Base-by-base conservation (phyloP, 768 basidiomycete species). In the Sporobolomyces pararoseus region DNA sequence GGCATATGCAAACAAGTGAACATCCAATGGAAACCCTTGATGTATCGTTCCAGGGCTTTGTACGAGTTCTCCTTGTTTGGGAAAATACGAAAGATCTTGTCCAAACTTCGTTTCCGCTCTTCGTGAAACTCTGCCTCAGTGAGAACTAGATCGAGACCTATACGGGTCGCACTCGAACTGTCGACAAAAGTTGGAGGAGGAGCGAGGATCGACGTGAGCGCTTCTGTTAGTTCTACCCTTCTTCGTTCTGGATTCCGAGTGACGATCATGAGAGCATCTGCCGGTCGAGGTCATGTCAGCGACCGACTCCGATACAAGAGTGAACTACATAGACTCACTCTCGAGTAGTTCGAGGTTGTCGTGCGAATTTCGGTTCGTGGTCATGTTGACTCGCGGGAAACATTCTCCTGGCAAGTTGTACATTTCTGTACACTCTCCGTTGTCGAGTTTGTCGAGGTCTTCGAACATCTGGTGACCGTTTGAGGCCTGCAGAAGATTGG, bases 141-240 rank as follows among this genome's bases (percentile, higher is more conserved):
- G 27, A 65, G 58, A 29, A 50, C 51, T 29, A 68, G 52, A 47
- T 68, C 71, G 47, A 72, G 60, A 0, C 67, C 65, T 21, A 68
- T 39, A 16, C 32, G 42, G 12, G 53, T 62, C 4, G 63, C 17
- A 2, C 32, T 46, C 7, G 59, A 25, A 12, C 50, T 44, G 4
- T 61, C 52, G 25, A 37, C 31, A 21, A 21, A 65, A 29, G 62
- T 12, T 21, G 62, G 32, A 0, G 16, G 53, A 1, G 52, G 52
- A 6, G 72, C 68, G 46, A 66, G 27, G 52, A 73, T 73, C 19
- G 53, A 66, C 7, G 72, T 73, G 44, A 35, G 34, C 21, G 52
- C 63, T 7, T 31, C 31, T 13, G 72, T 73, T n/a, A 63, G 31
- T 23, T 73, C 68, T 10, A 29, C 27, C 29, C 37, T 14, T 4